Conservation (phyloP, 352 stramenopile species). For the Phytophthora megakarya region DNA sequence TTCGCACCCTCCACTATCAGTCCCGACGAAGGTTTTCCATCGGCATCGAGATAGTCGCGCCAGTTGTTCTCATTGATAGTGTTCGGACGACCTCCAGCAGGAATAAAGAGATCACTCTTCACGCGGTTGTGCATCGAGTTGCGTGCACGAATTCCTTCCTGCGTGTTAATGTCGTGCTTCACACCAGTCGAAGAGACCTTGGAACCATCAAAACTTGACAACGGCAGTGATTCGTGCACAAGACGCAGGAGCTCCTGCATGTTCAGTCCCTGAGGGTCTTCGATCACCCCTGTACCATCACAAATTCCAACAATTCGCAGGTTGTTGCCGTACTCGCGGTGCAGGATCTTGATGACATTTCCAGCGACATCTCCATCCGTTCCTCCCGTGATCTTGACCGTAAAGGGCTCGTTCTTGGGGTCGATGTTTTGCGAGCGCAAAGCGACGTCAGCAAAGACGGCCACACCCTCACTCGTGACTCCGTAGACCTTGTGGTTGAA, state of each 20-base stretch:
- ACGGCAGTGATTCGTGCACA: conserved; percentile 89
- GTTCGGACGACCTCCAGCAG: conserved; percentile 77
- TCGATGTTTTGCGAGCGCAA: conserved; percentile 81
- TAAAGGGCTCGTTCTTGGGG: conserved; percentile 73
- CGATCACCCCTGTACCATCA: conserved; percentile 93
- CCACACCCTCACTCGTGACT: conserved; percentile 84
- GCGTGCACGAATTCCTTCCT: conserved; percentile 87
- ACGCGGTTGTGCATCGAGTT: conserved; percentile 99
- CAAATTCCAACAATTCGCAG: conserved; percentile 93
- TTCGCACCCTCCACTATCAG: conserved; percentile 89
- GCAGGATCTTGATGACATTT: conserved; percentile 98
- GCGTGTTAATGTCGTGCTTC: conserved; percentile 85
- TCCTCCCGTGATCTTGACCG: conserved; percentile 92
- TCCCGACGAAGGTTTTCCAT: conserved; percentile 79
- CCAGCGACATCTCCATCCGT: conserved; percentile 97
- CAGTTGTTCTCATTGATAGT: conserved; percentile 91
- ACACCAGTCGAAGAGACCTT: conserved; percentile 59
- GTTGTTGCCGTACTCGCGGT: conserved; percentile 93
- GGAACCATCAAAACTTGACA: conserved; percentile 76
- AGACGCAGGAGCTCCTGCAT: conserved; percentile 95
- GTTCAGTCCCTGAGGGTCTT: conserved; percentile 95
- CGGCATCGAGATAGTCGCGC: conserved; percentile 62
- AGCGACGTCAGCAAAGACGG: conserved; percentile 79
- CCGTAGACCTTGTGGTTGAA: conserved; percentile 91
- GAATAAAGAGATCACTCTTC: conserved; percentile 88